A percentile compares a stretch with the other conserved stretches of the same genome.
These are phyloP conservation scores for Trametes cubensis DNA, from an alignment of 768 basidiomycete genomes.

Conservation along the genomic window DNA sequence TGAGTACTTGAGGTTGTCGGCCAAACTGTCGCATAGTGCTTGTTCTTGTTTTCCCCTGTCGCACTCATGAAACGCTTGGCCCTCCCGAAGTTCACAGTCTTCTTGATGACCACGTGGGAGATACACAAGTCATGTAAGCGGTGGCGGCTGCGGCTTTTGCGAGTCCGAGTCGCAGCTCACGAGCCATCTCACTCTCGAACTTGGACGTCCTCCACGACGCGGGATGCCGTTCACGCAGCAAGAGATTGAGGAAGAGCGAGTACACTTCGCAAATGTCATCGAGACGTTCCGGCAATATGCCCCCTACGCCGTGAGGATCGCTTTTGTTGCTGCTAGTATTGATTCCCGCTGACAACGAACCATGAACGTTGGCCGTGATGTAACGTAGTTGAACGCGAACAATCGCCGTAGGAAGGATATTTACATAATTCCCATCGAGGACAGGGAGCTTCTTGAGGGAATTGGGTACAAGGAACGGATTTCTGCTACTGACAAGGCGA, in stretches of 20 bases:
- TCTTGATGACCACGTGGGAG: not conserved
- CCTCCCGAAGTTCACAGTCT: not conserved
- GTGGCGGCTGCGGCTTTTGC: not conserved
- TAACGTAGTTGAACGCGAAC: conserved; percentile 59
- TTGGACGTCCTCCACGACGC: not conserved
- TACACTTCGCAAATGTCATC: conserved; percentile 76
- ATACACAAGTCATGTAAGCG: not conserved
- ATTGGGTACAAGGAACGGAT: conserved; percentile 83
- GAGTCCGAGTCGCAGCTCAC: too few species aligned
- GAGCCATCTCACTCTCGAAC: not conserved
- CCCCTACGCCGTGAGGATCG: conserved; percentile 63
- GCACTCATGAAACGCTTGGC: not conserved
- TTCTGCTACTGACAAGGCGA: conserved; percentile 77
- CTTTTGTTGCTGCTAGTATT: not conserved
- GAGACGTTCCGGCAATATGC: conserved; percentile 76
- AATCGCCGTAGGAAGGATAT: conserved; percentile 77
- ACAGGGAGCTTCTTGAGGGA: conserved; percentile 66
- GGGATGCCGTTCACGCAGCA: conserved; percentile 32
- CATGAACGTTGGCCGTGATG: too few species aligned
- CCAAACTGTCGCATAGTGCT: too few species aligned
- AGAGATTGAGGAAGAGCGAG: conserved; percentile 58
- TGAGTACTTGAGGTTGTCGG: too few species aligned
- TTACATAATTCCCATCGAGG: conserved; percentile 65
- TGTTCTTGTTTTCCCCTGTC: not conserved
- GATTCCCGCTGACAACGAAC: too few species aligned